These are phyloP conservation scores for Casaregolazyma suthepensis DNA, from an alignment of 1,139 yeast species.

Conservation along the genomic window DNA sequence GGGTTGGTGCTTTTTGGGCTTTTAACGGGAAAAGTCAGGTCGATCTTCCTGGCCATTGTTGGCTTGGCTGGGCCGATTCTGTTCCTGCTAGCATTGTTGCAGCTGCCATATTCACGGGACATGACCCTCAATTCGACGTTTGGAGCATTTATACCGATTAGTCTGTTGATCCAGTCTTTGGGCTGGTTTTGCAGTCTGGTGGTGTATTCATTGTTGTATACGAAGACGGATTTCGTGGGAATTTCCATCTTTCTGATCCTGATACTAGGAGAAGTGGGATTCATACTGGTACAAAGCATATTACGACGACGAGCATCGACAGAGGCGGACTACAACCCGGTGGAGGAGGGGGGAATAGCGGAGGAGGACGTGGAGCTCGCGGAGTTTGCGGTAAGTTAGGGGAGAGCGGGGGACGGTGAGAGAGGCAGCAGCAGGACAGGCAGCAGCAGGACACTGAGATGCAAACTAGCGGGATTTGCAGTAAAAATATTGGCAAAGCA, in stretches of 20 bases:
- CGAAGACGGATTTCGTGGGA: constrained; percentile 14
- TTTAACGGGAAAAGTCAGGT: constrained; percentile 2
- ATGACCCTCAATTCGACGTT: constrained; percentile 11
- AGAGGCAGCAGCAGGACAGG: too few relatives aligned
- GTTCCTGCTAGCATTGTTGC: constrained; percentile 9
- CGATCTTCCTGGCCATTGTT: constrained; percentile 2
- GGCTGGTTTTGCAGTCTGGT: constrained; percentile 14
- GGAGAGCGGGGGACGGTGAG: not conserved
- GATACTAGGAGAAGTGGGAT: constrained; percentile 9
- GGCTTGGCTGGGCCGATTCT: constrained; percentile 13
- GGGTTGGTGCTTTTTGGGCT: constrained; percentile 6
- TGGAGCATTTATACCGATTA: constrained; percentile 17
- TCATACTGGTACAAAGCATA: constrained; percentile 9
- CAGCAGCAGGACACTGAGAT: too few relatives aligned
- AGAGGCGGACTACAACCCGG: constrained; percentile 4
- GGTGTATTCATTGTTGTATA: constrained; percentile 13
- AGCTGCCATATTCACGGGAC: constrained; percentile 14
- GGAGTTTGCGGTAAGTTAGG: not conserved
- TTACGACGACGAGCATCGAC: constrained; percentile 8
- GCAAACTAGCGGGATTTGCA: too few relatives aligned
- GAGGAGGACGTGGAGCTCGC: constrained; percentile 5
- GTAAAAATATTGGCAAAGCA: too few relatives aligned
- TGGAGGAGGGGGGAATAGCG: not conserved
- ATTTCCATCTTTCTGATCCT: constrained; percentile 10
- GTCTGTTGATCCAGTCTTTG: constrained; percentile 13